Percentiles rank a stretch among this genome's conserved stretches.
phyloP scores from a whole-genome alignment of 2,329 filamentous ascomycete species.

The Fusarium domesticum region DNA sequence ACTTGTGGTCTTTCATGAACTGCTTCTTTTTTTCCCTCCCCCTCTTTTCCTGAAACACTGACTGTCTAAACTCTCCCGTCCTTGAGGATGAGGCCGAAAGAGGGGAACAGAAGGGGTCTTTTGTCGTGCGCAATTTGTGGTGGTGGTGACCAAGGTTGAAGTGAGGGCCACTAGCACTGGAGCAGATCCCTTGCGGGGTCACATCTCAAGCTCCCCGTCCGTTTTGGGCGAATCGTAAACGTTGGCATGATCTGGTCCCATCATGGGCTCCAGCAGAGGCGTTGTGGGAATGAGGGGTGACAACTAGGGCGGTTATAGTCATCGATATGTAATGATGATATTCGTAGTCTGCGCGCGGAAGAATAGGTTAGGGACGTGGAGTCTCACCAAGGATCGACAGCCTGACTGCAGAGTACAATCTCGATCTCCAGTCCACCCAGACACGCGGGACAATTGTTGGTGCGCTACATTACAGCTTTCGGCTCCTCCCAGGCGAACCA shows the following conservation, averaged over 20 bases:
- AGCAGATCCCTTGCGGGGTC: constrained; percentile 10
- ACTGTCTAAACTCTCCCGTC: neutral
- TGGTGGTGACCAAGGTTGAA: constrained; percentile 20
- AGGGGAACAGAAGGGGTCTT: constrained; percentile 11
- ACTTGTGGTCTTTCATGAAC: constrained; percentile 1
- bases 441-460: too few species aligned
- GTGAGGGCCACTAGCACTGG: constrained; percentile 12
- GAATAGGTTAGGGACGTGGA: too few species aligned
- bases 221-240: neutral
- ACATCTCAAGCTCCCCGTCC: neutral
- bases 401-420: too few species aligned
- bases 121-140: constrained; percentile 17
- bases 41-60: neutral
- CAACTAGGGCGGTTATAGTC: too few species aligned
- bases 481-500: too few species aligned
- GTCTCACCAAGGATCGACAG: too few species aligned
- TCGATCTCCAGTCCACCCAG: too few species aligned
- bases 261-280: neutral
- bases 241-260: neutral
- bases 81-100: constrained; percentile 4
- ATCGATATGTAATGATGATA: too few species aligned
- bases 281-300: too few species aligned
- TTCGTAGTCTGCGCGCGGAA: too few species aligned
- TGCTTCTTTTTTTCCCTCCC: too few species aligned
- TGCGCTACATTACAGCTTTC: too few species aligned